phyloP scores from a whole-genome alignment of 1,284 basidiomycete genomes.

The Heterobasidion irregulare region DNA sequence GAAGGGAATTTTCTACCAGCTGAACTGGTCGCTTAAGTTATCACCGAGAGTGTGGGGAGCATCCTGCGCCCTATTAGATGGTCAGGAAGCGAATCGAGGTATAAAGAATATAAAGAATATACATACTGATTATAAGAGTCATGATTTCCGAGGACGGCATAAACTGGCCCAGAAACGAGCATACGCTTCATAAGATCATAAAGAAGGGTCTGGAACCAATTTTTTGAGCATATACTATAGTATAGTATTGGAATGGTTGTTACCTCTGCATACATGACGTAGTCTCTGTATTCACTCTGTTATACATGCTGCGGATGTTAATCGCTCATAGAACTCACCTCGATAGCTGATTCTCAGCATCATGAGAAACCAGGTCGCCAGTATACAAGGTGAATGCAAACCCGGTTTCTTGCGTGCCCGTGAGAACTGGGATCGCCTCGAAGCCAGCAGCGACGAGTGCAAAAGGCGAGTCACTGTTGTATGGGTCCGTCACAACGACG shows the following conservation, averaged over 20 bases:
- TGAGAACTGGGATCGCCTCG: slow-evolving; percentile 59
- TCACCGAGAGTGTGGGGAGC: slow-evolving; percentile 52
- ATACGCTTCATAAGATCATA: slow-evolving; percentile 58
- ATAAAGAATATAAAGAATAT: slow-evolving; percentile 8
- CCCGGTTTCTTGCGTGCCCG: slow-evolving; percentile 49
- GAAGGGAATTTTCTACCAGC: slow-evolving; percentile 37
- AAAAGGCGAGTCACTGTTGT: slow-evolving; percentile 59
- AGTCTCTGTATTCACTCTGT: slow-evolving; percentile 14
- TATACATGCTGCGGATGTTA: neutral
- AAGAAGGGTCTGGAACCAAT: slow-evolving; percentile 38
- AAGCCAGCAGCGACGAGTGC: slow-evolving; percentile 55
- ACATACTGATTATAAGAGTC: slow-evolving; percentile 58
- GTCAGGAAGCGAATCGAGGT: neutral
- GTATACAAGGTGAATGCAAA: slow-evolving; percentile 69
- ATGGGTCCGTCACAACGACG: neutral
- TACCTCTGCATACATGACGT: slow-evolving; percentile 47
- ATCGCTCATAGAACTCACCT: slow-evolving; percentile 25
- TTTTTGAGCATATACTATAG: neutral
- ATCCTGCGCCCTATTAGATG: slow-evolving; percentile 44
- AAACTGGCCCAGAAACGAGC: slow-evolving; percentile 59
- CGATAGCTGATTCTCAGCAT: slow-evolving; percentile 55
- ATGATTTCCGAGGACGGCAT: slow-evolving; percentile 71
- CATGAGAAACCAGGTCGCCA: slow-evolving; percentile 72
- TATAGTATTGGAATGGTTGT: neutral
- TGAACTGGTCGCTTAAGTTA: slow-evolving; percentile 48